phyloP scores from a whole-genome alignment of 306 rosid genomes.

The Oxytropis ochrocephala region DNA sequence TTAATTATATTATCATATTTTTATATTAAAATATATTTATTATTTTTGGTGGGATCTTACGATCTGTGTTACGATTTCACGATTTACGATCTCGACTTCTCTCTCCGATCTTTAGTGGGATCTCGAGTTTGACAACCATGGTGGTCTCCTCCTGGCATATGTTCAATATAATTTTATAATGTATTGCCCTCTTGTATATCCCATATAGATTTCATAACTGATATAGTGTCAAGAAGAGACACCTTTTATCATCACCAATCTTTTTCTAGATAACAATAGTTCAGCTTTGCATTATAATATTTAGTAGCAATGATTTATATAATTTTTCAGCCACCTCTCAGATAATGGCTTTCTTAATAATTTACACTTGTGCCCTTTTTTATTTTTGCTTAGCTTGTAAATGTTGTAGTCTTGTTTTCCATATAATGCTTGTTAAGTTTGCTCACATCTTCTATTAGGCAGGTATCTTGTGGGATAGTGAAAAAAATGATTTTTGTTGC shows the following conservation, averaged over 20 bases:
- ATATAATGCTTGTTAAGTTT: neutral
- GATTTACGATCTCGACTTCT: no score
- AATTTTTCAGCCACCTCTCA: neutral
- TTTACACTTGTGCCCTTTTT: neutral
- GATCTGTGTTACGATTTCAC: no score
- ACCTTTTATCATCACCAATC: neutral
- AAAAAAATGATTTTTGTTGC: conserved; percentile 7
- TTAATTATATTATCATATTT: no score
- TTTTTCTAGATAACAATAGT: neutral
- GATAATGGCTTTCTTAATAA: neutral
- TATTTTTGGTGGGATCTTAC: no score
- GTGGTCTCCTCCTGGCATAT: conserved; percentile 3
- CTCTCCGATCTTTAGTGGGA: no score
- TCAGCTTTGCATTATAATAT: neutral
- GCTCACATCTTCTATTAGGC: neutral
- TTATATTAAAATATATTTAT: no score
- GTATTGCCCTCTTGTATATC: neutral
- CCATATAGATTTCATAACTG: neutral
- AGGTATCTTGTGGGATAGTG: neutral
- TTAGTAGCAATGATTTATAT: neutral
- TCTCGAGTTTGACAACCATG: no score
- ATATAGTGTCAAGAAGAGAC: neutral
- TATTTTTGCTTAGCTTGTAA: neutral
- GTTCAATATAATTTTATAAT: neutral
- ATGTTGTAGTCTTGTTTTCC: neutral